Conservation (phyloP, 805 yeast genomes). For the Brettanomyces custersianus region DNA sequence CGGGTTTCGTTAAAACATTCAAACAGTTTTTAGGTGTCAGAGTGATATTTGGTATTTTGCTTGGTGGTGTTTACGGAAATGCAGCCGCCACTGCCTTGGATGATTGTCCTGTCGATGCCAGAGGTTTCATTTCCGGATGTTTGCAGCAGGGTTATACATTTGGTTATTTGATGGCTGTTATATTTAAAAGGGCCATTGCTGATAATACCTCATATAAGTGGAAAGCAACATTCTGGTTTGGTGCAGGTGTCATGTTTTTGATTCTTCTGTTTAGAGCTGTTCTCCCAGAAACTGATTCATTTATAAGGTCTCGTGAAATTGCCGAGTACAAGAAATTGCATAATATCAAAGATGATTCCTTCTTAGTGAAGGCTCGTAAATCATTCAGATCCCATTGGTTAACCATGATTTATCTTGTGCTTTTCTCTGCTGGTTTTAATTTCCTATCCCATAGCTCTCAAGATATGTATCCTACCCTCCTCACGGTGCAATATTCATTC, state of each 20-base stretch:
- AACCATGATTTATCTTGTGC: slow-evolving; percentile 43
- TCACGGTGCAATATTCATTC: slow-evolving; percentile 36
- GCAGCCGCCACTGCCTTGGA: slow-evolving; percentile 47
- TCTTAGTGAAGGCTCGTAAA: slow-evolving; percentile 23
- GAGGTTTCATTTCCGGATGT: slow-evolving; percentile 55
- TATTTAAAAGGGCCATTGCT: slow-evolving; percentile 55
- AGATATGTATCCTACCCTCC: slow-evolving; percentile 50
- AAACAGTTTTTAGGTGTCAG: slow-evolving; percentile 52
- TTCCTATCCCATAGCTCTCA: slow-evolving; percentile 58
- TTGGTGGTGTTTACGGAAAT: slow-evolving; percentile 50
- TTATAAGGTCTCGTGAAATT: slow-evolving; percentile 31
- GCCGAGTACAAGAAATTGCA: slow-evolving; percentile 23
- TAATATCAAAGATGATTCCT: slow-evolving; percentile 24
- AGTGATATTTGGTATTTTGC: slow-evolving; percentile 51
- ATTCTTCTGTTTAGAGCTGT: slow-evolving; percentile 34
- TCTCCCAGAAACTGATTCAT: slow-evolving; percentile 47
- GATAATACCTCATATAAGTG: slow-evolving; percentile 43
- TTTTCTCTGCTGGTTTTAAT: slow-evolving; percentile 56
- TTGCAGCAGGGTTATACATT: slow-evolving; percentile 77
- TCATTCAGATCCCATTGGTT: slow-evolving; percentile 48
- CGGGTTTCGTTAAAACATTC: slow-evolving; percentile 51
- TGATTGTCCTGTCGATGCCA: slow-evolving; percentile 42
- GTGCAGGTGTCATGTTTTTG: slow-evolving; percentile 46
- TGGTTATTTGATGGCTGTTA: slow-evolving; percentile 57
- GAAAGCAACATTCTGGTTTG: slow-evolving; percentile 63